Conservation (phyloP, 1,284 basidiomycete genomes). For the Caloboletus firmus region DNA sequence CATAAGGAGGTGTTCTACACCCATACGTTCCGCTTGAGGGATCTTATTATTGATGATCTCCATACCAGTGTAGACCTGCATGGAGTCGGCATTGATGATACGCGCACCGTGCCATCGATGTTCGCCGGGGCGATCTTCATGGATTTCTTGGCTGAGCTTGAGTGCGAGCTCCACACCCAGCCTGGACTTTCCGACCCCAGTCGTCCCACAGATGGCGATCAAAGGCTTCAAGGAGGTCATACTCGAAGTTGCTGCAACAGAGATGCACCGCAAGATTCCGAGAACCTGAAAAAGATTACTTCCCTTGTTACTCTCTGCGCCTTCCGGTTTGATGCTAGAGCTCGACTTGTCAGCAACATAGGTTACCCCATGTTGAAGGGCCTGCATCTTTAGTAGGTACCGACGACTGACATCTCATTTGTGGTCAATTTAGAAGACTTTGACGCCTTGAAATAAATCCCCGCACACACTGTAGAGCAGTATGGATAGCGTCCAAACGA, state of each 20-base stretch:
- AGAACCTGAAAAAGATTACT: not conserved
- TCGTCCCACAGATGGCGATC: constrained; percentile 90
- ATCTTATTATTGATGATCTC: constrained; percentile 97
- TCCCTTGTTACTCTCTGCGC: not conserved
- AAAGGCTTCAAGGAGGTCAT: constrained; percentile 49
- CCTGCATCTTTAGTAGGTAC: not conserved
- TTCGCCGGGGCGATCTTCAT: constrained; percentile 15
- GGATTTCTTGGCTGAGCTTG: constrained; percentile 41
- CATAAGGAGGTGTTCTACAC: constrained; percentile 88
- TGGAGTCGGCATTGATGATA: constrained; percentile 94
- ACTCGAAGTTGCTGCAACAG: not conserved
- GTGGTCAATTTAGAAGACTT: not conserved
- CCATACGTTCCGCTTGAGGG: constrained; percentile 71
- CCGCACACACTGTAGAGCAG: not conserved
- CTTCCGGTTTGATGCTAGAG: not conserved
- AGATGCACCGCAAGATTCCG: not conserved
- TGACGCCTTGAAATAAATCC: not conserved
- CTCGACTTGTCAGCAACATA: not conserved
- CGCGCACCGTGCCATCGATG: constrained; percentile 60
- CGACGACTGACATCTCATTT: not conserved
- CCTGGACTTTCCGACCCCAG: constrained; percentile 96
- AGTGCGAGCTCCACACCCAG: constrained; percentile 87
- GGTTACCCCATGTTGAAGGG: not conserved
- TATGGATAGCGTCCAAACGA: not conserved
- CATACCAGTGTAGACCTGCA: constrained; percentile 96